Conservation (phyloP, 2,329 filamentous ascomycete species). For the Alternaria incomplexa region DNA sequence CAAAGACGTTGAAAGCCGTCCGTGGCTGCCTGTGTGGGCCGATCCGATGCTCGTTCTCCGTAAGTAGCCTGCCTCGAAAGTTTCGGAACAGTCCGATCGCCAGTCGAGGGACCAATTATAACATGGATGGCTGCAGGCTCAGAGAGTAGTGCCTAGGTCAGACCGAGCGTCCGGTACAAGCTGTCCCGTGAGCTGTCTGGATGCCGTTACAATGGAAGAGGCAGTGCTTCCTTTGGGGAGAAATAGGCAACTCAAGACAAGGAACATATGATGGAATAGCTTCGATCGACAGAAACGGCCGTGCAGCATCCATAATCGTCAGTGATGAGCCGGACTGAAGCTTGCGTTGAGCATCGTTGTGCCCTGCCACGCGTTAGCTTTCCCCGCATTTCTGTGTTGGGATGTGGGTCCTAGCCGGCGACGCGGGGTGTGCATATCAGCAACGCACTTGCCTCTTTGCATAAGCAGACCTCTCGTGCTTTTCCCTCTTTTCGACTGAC, state of each 20-base stretch:
- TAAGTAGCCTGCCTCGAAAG: conserved; percentile 1
- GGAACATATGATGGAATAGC: not conserved
- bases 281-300: not conserved
- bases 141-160: conserved; percentile 1
- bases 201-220: not conserved
- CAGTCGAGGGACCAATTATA: not conserved
- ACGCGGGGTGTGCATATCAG: conserved; percentile 42
- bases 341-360: conserved; percentile 2
- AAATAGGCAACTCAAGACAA: not conserved
- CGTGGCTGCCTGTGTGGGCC: not conserved
- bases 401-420: conserved; percentile 25
- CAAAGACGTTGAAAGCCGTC: not conserved
- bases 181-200: not conserved
- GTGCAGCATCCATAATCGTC: not conserved
- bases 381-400: conserved; percentile 36
- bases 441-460: conserved; percentile 18
- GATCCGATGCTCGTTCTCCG: not conserved
- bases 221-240: not conserved
- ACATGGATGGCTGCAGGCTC: not conserved
- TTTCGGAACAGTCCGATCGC: conserved; percentile 8
- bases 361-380: conserved; percentile 22
- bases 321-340: not conserved
- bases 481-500: conserved; percentile 36
- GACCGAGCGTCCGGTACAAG: not conserved
- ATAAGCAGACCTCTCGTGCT: conserved; percentile 21